Conservation (phyloP, 2,329 filamentous ascomycete genomes). For the Talaromyces sp. region DNA sequence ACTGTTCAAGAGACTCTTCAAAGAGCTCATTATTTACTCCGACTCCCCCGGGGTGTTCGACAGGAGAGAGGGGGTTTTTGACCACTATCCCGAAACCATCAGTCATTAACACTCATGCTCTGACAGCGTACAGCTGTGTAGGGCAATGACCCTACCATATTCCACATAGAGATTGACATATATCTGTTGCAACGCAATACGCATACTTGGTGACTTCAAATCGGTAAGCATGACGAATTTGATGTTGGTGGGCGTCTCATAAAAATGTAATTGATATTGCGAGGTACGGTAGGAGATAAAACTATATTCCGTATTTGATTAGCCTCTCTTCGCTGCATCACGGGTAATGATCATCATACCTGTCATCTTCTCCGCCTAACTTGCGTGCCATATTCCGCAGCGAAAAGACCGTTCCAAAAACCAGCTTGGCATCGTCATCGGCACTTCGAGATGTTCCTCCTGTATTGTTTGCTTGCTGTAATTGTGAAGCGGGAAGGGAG, state of each 20-base stretch:
- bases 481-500: conserved; percentile 45
- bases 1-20: conserved; percentile 54
- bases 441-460: conserved; percentile 49
- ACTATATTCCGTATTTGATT: conserved; percentile 41
- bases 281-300: conserved; percentile 92
- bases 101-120: background rate
- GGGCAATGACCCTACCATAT: conserved; percentile 59
- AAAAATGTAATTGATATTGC: conserved; percentile 98
- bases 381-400: conserved; percentile 95
- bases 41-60: conserved; percentile 58
- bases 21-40: conserved; percentile 64
- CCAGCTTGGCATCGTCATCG: conserved; percentile 87
- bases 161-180: conserved; percentile 98
- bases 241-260: conserved; percentile 92
- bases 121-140: background rate
- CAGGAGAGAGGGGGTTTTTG: conserved; percentile 60
- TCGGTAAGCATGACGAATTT: conserved; percentile 98
- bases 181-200: conserved; percentile 93
- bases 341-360: conserved; percentile 36
- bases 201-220: conserved; percentile 80
- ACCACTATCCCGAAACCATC: conserved; percentile 45
- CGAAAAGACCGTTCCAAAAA: conserved; percentile 96
- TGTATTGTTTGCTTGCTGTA: conserved; percentile 45
- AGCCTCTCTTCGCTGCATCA: background rate
- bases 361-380: conserved; percentile 86